Evolutionary conservation across 495 filamentous ascomycete genomes (phyloP).

Genomic region (Aspergillus saccharolyticus): DNA sequence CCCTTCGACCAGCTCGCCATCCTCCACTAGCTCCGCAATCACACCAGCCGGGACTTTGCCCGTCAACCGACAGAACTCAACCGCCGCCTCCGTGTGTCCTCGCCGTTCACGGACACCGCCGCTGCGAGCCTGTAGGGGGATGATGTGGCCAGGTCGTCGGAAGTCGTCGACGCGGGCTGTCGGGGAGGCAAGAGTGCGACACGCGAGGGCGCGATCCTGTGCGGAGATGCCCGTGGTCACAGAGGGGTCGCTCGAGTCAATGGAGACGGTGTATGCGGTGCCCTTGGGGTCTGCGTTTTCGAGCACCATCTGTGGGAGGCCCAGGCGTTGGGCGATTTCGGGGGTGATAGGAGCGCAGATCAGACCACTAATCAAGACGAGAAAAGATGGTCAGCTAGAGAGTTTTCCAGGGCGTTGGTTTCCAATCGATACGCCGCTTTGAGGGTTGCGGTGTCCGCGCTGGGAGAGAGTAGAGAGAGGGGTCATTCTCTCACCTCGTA

Average conservation of each 20-base stretch:
- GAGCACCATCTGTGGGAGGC: slow-evolving; percentile 84
- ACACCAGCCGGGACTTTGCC: slow-evolving; percentile 71
- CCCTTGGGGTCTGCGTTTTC: slow-evolving; percentile 78
- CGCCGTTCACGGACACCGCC: slow-evolving; percentile 74
- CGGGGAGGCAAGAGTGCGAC: slow-evolving; percentile 69
- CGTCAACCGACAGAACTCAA: slow-evolving; percentile 78
- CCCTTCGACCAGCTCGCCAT: slow-evolving; percentile 61
- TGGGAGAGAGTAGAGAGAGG: slow-evolving; percentile 2
- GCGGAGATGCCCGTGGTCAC: slow-evolving; percentile 89
- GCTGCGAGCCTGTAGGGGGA: slow-evolving; percentile 73
- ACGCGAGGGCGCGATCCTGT: slow-evolving; percentile 78
- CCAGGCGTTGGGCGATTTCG: slow-evolving; percentile 57
- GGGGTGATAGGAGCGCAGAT: slow-evolving; percentile 82
- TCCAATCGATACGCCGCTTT: slow-evolving; percentile 1
- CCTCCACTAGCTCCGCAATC: slow-evolving; percentile 82
- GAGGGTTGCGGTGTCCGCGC: background rate
- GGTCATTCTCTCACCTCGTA: slow-evolving; percentile 45
- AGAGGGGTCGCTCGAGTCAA: slow-evolving; percentile 67
- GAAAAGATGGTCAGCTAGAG: too few relatives aligned
- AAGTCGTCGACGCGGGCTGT: slow-evolving; percentile 54
- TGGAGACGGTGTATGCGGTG: slow-evolving; percentile 85
- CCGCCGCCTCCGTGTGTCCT: slow-evolving; percentile 90
- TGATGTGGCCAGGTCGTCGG: slow-evolving; percentile 82
- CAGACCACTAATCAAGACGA: slow-evolving; percentile 65
- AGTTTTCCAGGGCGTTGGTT: background rate